Evolutionary conservation across 495 filamentous ascomycete genomes (phyloP).

Genomic region (Aspergillus funiculosus): DNA sequence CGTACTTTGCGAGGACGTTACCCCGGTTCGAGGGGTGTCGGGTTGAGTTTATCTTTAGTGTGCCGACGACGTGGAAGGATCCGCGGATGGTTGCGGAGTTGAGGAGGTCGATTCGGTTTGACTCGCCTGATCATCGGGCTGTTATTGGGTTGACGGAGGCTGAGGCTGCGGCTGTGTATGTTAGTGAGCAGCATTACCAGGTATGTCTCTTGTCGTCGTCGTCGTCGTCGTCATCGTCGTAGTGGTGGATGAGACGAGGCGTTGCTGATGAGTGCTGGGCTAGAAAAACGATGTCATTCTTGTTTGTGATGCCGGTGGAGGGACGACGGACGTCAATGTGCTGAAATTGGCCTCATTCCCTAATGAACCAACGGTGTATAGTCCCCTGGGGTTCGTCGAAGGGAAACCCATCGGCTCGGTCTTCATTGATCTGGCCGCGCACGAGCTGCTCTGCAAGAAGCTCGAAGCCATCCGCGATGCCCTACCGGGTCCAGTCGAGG

Average conservation of each 20-base stretch:
- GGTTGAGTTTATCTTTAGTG: constrained; percentile 61
- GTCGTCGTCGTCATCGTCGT: not conserved
- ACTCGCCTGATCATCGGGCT: constrained; percentile 45
- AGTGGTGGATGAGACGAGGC: too few species aligned
- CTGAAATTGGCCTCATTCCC: constrained; percentile 2
- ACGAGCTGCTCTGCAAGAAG: constrained; percentile 5
- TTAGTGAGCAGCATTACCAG: constrained; percentile 37
- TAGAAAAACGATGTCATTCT: constrained; percentile 9
- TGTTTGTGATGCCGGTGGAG: constrained; percentile 9
- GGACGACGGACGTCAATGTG: constrained; percentile 9
- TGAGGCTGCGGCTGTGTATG: constrained; percentile 60
- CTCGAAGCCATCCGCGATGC: not conserved
- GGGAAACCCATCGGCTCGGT: constrained; percentile 10
- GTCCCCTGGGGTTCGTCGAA: constrained; percentile 9
- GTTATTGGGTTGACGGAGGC: constrained; percentile 60
- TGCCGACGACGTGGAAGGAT: constrained; percentile 62
- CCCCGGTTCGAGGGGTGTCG: constrained; percentile 29
- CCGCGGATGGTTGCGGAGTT: constrained; percentile 47
- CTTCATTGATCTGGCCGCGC: constrained; percentile 7
- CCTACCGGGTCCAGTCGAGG: not conserved
- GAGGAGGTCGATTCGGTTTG: not conserved
- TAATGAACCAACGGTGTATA: constrained; percentile 1
- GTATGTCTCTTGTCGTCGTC: constrained; percentile 1
- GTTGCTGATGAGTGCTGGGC: not conserved
- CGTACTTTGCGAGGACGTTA: constrained; percentile 39